Conservation (phyloP, 2,329 filamentous ascomycete species). For the Aspergillus brunneoviolaceus region DNA sequence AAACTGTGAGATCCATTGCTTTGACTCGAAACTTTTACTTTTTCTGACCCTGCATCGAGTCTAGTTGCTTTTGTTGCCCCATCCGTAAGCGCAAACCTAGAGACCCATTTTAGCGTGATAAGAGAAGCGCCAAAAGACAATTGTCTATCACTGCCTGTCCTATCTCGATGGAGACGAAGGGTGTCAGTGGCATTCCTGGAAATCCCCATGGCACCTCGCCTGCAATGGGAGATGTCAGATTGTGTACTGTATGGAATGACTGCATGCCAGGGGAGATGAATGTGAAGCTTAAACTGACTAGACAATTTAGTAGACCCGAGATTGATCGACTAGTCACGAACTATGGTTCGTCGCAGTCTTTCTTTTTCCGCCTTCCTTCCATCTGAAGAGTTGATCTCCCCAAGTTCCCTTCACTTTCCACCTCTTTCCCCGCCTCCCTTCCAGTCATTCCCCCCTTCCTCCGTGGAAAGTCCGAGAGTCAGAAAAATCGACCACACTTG, state of each 20-base stretch:
- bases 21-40: slow-evolving; percentile 5
- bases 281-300: slow-evolving; percentile 13
- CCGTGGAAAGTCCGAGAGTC: background rate
- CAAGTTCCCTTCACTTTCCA: background rate
- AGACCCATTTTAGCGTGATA: background rate
- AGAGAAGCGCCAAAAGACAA: background rate
- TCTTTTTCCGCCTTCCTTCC: slow-evolving; percentile 1
- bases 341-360: slow-evolving; percentile 9
- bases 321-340: slow-evolving; percentile 7
- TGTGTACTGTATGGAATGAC: background rate
- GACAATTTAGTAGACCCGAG: background rate
- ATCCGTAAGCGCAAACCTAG: slow-evolving; percentile 9
- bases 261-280: slow-evolving; percentile 6
- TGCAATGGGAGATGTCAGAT: slow-evolving; percentile 12
- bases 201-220: background rate
- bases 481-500: background rate
- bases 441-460: background rate
- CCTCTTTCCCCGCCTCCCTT: background rate
- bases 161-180: background rate
- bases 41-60: background rate
- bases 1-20: slow-evolving; percentile 1
- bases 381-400: background rate
- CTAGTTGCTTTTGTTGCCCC: background rate
- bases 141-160: background rate
- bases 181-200: background rate